phyloP scores from a whole-genome alignment of 768 basidiomycete species.

The Megacollybia marginata region DNA sequence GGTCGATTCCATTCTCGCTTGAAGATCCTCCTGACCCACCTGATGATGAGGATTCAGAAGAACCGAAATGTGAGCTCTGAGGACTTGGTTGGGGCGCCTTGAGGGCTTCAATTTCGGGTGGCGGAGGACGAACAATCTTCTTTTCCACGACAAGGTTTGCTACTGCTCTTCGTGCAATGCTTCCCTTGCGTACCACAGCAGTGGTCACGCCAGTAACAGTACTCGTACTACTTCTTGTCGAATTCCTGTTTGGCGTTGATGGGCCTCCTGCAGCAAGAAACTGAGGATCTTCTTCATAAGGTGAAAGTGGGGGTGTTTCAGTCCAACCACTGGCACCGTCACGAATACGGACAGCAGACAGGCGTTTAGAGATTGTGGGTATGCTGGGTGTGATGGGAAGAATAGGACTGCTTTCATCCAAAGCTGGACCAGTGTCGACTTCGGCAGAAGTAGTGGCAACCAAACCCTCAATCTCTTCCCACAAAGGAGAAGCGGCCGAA shows the following conservation, averaged over 20 bases:
- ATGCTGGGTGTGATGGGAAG: slow-evolving; percentile 13
- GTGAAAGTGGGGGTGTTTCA: slow-evolving; percentile 3
- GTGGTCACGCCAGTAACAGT: slow-evolving; percentile 30
- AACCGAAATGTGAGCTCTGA: slow-evolving; percentile 39
- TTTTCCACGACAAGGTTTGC: slow-evolving; percentile 37
- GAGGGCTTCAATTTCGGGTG: slow-evolving; percentile 4
- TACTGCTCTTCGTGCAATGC: slow-evolving; percentile 40
- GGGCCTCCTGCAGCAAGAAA: slow-evolving; percentile 9
- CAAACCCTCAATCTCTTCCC: slow-evolving; percentile 13
- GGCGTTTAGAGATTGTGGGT: not conserved
- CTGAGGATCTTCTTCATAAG: slow-evolving; percentile 10
- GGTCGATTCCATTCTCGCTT: too few relatives aligned
- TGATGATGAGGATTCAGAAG: slow-evolving; percentile 29
- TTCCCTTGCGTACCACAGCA: slow-evolving; percentile 38
- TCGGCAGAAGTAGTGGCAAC: not conserved
- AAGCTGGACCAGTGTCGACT: slow-evolving; percentile 10
- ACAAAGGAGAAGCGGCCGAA: slow-evolving; percentile 9
- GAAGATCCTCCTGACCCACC: slow-evolving; percentile 5
- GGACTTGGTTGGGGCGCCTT: slow-evolving; percentile 34
- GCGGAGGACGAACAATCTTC: not conserved
- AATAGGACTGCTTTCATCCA: slow-evolving; percentile 22
- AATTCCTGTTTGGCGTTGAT: slow-evolving; percentile 25
- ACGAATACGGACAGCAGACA: not conserved
- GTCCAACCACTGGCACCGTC: not conserved
- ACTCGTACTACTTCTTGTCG: slow-evolving; percentile 38